Percentiles rank a stretch among this genome's conserved stretches.
These are phyloP conservation scores for Colletotrichum falcatum DNA, from an alignment of 2,329 filamentous ascomycete genomes.

Conservation along the genomic window DNA sequence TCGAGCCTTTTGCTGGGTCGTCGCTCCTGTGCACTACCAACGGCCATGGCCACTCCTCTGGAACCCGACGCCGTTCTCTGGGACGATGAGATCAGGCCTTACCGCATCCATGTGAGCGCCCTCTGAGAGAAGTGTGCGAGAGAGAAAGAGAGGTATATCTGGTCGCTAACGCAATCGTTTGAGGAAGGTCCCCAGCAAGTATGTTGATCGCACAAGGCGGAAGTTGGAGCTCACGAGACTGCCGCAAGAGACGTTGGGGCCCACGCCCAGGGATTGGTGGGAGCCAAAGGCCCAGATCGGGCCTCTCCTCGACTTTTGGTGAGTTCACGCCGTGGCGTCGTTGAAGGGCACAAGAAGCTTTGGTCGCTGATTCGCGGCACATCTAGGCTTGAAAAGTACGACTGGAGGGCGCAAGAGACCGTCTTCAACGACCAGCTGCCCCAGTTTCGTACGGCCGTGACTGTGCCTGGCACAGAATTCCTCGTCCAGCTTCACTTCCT, in stretches of 20 bases:
- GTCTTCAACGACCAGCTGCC: conserved; percentile 69
- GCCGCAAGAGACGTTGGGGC: conserved; percentile 67
- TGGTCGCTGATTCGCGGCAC: not conserved
- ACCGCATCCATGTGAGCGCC: conserved; percentile 67
- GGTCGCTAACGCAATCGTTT: conserved; percentile 45
- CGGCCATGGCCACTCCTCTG: conserved; percentile 23
- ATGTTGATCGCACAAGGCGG: conserved; percentile 74
- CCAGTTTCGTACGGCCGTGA: conserved; percentile 71
- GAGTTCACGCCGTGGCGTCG: conserved; percentile 44
- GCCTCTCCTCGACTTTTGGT: conserved; percentile 75
- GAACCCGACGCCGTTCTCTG: conserved; percentile 34
- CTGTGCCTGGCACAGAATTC: conserved; percentile 53
- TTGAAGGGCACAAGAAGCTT: not conserved
- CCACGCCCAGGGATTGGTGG: conserved; percentile 65
- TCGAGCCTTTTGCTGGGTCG: not conserved
- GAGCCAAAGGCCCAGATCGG: conserved; percentile 73
- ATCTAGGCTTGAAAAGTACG: conserved; percentile 72
- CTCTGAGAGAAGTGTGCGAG: not conserved
- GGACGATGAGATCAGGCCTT: conserved; percentile 63
- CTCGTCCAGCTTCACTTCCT: conserved; percentile 73
- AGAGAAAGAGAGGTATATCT: not conserved
- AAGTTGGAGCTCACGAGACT: conserved; percentile 76
- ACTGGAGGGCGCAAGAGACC: conserved; percentile 71
- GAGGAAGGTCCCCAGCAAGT: conserved; percentile 72
- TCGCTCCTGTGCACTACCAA: not conserved